Conservation (phyloP, 257 asterid genomes). For the Solanum tarijense region DNA sequence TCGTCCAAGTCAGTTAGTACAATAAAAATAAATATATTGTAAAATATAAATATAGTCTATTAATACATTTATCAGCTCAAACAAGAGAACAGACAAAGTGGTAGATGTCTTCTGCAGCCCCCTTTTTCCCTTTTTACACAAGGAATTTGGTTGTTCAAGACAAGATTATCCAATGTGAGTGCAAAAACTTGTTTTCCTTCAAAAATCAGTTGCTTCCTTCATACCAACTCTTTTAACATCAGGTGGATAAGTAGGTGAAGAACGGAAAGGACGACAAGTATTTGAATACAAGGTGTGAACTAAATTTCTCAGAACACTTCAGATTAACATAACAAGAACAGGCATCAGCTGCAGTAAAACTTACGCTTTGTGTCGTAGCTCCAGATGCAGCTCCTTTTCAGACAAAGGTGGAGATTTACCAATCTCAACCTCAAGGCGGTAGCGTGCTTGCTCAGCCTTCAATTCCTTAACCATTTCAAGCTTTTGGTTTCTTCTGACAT, state of each 20-base stretch:
- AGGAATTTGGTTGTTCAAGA: neutral
- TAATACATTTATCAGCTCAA: neutral
- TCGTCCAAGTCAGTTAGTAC: neutral
- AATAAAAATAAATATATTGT: neutral
- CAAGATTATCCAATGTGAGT: neutral
- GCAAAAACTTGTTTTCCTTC: neutral
- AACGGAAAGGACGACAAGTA: neutral
- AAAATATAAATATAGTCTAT: neutral
- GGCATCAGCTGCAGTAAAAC: slow-evolving; percentile 12
- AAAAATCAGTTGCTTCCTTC: neutral
- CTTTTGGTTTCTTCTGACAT: slow-evolving; percentile 72
- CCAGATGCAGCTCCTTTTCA: slow-evolving; percentile 70
- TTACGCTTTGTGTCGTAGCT: slow-evolving; percentile 78
- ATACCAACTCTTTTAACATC: neutral
- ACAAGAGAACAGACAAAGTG: neutral
- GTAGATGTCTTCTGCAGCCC: neutral
- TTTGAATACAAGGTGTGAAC: neutral
- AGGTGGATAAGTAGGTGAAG: neutral
- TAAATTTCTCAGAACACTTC: neutral
- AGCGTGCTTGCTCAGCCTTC: slow-evolving; percentile 75
- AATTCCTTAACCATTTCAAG: slow-evolving; percentile 74
- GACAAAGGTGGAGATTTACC: slow-evolving; percentile 97
- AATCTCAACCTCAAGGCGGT: slow-evolving; percentile 85
- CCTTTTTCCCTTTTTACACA: neutral
- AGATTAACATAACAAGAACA: neutral